Conservation (phyloP, 78 protist species). For the Dictyostelium discoideum region DNA sequence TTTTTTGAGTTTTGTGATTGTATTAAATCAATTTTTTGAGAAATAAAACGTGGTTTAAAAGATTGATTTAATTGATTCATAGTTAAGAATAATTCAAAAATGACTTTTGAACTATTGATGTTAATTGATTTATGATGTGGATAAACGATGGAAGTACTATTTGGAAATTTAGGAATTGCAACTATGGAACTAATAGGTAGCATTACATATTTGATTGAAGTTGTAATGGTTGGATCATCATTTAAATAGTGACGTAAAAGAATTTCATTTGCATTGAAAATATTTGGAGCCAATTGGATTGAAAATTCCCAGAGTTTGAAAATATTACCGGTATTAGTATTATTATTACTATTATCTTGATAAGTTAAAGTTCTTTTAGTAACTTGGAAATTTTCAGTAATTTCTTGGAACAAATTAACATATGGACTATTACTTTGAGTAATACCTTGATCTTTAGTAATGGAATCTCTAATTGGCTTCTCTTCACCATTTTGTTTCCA, state of each 20-base stretch:
- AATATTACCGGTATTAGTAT: background rate
- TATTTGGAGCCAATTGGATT: background rate
- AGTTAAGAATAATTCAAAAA: background rate
- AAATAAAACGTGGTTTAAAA: background rate
- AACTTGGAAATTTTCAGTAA: background rate
- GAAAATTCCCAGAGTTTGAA: background rate
- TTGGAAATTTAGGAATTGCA: background rate
- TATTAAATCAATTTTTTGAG: background rate
- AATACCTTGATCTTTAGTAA: background rate
- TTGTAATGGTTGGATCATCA: background rate
- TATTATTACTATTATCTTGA: background rate
- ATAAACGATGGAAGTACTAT: no score
- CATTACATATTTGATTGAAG: background rate
- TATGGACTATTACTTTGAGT: background rate
- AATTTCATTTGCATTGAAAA: background rate
- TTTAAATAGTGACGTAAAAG: background rate
- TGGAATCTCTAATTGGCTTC: background rate
- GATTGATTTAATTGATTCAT: background rate
- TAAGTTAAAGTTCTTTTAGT: background rate
- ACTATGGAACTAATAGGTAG: background rate
- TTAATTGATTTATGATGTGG: background rate
- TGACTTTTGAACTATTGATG: no score
- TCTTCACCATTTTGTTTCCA: background rate
- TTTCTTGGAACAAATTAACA: background rate
- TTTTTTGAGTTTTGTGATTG: background rate